Evolutionary conservation across 352 stramenopile genomes (phyloP), one percentile per base, ranked within the genome.

Genomic region (Pythium graminicola): DNA sequence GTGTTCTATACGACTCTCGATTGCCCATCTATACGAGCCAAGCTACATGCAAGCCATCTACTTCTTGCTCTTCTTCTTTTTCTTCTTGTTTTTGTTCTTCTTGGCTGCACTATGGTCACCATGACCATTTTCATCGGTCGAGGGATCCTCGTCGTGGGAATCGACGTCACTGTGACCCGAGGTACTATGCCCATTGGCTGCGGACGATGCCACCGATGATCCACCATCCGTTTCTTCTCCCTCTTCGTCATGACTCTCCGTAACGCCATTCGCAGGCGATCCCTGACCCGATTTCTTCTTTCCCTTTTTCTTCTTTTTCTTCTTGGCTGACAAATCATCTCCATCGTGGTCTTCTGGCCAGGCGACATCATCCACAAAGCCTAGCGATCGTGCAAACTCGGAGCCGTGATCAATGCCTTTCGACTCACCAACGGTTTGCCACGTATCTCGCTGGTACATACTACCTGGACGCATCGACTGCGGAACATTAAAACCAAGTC

Each of bases 311-410:
- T 68, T 68, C 36, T 60, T 64, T 35, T 69, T 69, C 36, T 91
- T 91, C 50, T 86, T 87, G 28, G 41, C 50, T 3, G 54, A 61
- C 35, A 50, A 17, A 19, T 84, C 65, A 17, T 57, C 43, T 4
- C 43, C 50, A 19, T 44, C 47, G 56, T 82, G 67, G 14, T 89
- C 73, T 23, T 89, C 79, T 1, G 82, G 81, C 79, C 81, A 94
- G 40, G 82, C 79, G 3, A 92, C 77, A 59, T 94, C 81, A 43
- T 94, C 83, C 19, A 91, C 62, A 49, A 93, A 93, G 27, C 82
- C 82, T 14, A 93, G 58, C 50, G 77, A 85, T 24, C 75, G 72
- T 2, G 82, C 82, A 64, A 81, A 93, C 41, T 91, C 81, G 0
- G 82, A 93, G 33, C 82, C 81, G 50, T 89, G 80, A 38, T 93